Percentiles rank a stretch among this genome's conserved stretches.
Conservation (phyloP, 1,139 yeast genomes). For the Yamadazyma sp. region DNA sequence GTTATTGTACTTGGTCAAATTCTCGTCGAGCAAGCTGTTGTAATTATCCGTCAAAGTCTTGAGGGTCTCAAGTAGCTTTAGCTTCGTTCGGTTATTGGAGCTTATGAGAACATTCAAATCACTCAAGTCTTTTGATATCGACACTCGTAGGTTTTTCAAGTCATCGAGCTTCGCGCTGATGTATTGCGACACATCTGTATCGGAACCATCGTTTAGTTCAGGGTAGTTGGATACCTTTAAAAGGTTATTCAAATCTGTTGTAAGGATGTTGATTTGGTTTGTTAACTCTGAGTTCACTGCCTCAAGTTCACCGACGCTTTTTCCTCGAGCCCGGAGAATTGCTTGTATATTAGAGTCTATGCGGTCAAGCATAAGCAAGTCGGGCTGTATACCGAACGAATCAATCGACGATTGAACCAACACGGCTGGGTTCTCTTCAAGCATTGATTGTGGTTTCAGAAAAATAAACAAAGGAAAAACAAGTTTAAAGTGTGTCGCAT, state of each 20-base stretch:
- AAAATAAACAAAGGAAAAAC: constrained; percentile 2
- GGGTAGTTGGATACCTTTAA: constrained; percentile 21
- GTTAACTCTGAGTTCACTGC: constrained; percentile 22
- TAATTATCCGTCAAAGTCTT: constrained; percentile 23
- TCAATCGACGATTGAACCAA: constrained; percentile 43
- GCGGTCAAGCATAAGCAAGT: constrained; percentile 48
- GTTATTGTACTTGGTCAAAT: constrained; percentile 28
- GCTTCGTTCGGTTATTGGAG: constrained; percentile 43
- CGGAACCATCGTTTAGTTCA: constrained; percentile 4
- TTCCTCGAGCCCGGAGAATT: constrained; percentile 25
- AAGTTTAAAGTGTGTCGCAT: not conserved
- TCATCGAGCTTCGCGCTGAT: constrained; percentile 7
- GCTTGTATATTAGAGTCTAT: constrained; percentile 41
- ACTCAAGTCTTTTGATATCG: constrained; percentile 56
- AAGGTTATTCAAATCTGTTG: constrained; percentile 26
- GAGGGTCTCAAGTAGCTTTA: constrained; percentile 35
- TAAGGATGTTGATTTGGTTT: constrained; percentile 17
- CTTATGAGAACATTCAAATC: constrained; percentile 56
- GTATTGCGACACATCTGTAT: constrained; percentile 7
- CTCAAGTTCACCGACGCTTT: constrained; percentile 23
- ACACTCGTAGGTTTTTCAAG: constrained; percentile 32
- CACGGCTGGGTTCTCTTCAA: constrained; percentile 37
- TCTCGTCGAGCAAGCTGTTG: constrained; percentile 24
- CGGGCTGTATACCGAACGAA: constrained; percentile 54
- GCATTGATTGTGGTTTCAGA: constrained; percentile 16